Conservation (phyloP, 768 basidiomycete genomes). For the Auricularia heimuer region DNA sequence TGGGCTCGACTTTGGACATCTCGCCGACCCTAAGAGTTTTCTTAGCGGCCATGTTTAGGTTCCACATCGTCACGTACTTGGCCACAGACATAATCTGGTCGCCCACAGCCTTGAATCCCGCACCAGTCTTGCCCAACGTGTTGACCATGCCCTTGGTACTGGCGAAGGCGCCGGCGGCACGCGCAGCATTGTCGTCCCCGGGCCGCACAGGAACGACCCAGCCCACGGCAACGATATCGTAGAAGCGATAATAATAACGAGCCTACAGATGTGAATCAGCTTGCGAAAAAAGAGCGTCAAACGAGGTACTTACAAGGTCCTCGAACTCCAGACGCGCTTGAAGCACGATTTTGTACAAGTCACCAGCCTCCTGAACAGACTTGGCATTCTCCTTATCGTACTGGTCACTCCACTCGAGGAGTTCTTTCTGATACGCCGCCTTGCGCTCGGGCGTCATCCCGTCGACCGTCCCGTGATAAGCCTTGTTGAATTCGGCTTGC, state of each 20-base stretch:
- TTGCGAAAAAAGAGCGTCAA: not conserved
- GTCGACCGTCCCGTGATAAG: not conserved
- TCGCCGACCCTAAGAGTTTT: no score
- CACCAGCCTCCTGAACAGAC: not conserved
- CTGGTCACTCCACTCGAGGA: not conserved
- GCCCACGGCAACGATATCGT: not conserved
- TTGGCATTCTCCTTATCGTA: not conserved
- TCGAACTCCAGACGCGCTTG: not conserved
- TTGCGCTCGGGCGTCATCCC: not conserved
- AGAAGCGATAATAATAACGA: not conserved
- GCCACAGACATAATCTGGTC: no score
- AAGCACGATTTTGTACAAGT: not conserved
- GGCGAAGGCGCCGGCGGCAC: not conserved
- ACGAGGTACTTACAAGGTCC: not conserved
- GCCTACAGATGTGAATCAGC: not conserved
- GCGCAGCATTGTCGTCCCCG: not conserved
- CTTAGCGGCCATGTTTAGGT: no score
- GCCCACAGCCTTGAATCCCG: no score
- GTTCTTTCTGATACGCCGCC: not conserved
- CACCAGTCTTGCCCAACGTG: not conserved
- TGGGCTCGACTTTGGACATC: no score
- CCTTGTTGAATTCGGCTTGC: not conserved
- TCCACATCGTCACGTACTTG: no score
- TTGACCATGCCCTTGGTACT: not conserved
- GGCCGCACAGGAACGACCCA: not conserved